Conservation (phyloP, 345 rosid species). For the Bruguiera sexangula region DNA sequence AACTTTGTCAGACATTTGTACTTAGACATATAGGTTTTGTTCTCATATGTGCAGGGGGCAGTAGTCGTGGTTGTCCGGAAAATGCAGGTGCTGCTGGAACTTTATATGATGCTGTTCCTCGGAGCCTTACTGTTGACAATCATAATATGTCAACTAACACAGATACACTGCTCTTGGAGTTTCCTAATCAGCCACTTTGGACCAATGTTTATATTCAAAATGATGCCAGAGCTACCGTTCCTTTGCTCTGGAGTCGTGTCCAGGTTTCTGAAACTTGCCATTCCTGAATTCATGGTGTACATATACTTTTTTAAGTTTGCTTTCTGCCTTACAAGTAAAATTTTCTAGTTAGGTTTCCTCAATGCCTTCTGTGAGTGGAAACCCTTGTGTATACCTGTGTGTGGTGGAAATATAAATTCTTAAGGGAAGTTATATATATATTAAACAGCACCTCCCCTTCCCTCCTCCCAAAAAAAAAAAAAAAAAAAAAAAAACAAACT, state of each 20-base stretch:
- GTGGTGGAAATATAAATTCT: too few relatives aligned
- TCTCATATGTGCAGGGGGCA: slow-evolving; percentile 63
- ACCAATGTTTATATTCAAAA: slow-evolving; percentile 88
- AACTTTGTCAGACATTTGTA: neutral
- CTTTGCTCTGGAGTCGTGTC: slow-evolving; percentile 99
- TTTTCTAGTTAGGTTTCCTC: neutral
- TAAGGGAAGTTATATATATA: too few relatives aligned
- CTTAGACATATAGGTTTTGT: neutral
- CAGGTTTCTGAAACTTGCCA: slow-evolving; percentile 58
- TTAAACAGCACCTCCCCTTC: too few relatives aligned
- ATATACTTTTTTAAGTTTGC: neutral
- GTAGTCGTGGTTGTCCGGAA: slow-evolving; percentile 67
- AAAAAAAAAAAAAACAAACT: too few relatives aligned
- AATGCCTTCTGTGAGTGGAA: neutral
- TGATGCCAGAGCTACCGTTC: slow-evolving; percentile 88
- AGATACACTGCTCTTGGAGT: slow-evolving; percentile 90
- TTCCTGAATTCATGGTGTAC: slow-evolving; percentile 1
- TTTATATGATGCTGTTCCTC: slow-evolving; percentile 91
- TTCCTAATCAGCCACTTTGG: slow-evolving; percentile 92
- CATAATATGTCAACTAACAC: slow-evolving; percentile 82
- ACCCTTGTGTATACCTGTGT: too few relatives aligned
- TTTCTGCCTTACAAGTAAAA: neutral
- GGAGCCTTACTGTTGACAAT: slow-evolving; percentile 83
- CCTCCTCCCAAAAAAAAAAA: too few relatives aligned
- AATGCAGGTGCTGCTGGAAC: slow-evolving; percentile 99